Evolutionary conservation across 108 stramenopile genomes (phyloP), one percentile per base, ranked within the genome.

Genomic region (Bacterosira constricta): DNA sequence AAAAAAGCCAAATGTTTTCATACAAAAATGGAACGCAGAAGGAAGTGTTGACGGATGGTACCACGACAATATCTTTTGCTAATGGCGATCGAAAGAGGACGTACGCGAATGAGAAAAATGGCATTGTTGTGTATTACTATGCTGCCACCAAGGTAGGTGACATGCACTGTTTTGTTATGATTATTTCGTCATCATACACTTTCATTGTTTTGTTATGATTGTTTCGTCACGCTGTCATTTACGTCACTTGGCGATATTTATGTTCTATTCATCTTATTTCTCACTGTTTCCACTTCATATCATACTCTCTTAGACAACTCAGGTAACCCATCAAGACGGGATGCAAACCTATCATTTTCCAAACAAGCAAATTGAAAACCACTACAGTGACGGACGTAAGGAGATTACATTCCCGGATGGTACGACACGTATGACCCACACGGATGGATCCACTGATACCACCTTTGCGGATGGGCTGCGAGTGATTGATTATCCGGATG

Each of bases 21-120:
- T 83, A 83, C 38, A 69, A 62, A 23, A 89, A 89, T 68, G 88
- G 86, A 20, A 89, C 88, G 44, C 51, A 32, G 13, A 87, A 90
- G 73, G 83, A 81, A 41, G 64, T 73, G 6, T 17, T 53, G 18
- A 49, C 87, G 0, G 86, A 88, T 49, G 91, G 91, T 3, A 77
- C 70, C 11, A 64, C 50, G 12, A 71, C 84, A 20, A 86, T 92
- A 1, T 78, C 85, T 9, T 92, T 89, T 49, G 50, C 81, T 29
- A 92, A 92, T 60, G 91, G 91, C 0, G 91, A 92, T 66, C 51
- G 82, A 31, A 89, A 89, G 73, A 53, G 69, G 56, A 71, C 81
- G 1, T 85, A 87, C 20, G 77, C 82, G 27, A 66, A 56, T 31
- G 83, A 82, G 35, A 69, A 69, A 39, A 69, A 80, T 37, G 79